Evolutionary conservation across 768 basidiomycete species (phyloP).

Genomic region (Termitomyces titanicus): DNA sequence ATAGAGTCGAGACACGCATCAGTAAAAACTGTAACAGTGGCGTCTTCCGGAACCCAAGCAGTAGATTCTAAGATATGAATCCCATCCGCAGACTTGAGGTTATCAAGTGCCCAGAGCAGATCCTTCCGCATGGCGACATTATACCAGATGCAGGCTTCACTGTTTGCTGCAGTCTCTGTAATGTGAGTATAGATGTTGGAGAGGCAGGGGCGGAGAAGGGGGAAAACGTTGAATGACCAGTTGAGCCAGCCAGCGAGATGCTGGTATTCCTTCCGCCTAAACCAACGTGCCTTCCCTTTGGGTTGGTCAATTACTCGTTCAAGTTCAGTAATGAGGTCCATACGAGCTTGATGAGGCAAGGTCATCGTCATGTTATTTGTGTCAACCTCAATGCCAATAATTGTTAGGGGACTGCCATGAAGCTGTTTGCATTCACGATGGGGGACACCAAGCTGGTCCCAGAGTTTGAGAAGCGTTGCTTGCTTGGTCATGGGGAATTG

Average conservation of each 20-base stretch:
- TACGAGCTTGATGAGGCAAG: constrained; percentile 15
- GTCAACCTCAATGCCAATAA: constrained; percentile 38
- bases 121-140: constrained; percentile 21
- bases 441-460: constrained; percentile 21
- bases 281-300: constrained; percentile 6
- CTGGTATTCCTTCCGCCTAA: constrained; percentile 14
- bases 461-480: constrained; percentile 30
- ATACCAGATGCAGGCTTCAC: constrained; percentile 16
- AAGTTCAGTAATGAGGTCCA: constrained; percentile 22
- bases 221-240: constrained; percentile 38
- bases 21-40: constrained; percentile 15
- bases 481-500: constrained; percentile 29
- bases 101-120: constrained; percentile 25
- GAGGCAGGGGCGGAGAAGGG: constrained; percentile 29
- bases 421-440: background rate
- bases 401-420: constrained; percentile 14
- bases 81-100: constrained; percentile 14
- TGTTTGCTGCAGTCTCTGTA: background rate
- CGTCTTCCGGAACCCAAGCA: constrained; percentile 13
- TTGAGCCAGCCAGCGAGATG: constrained; percentile 33
- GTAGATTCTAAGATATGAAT: constrained; percentile 17
- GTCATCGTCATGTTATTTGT: constrained; percentile 24
- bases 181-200: constrained; percentile 30
- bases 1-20: constrained; percentile 21
- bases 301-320: constrained; percentile 17